Base-by-base conservation (phyloP, 371 early-diverging fungal species). In the Sporodiniella umbellata region DNA sequence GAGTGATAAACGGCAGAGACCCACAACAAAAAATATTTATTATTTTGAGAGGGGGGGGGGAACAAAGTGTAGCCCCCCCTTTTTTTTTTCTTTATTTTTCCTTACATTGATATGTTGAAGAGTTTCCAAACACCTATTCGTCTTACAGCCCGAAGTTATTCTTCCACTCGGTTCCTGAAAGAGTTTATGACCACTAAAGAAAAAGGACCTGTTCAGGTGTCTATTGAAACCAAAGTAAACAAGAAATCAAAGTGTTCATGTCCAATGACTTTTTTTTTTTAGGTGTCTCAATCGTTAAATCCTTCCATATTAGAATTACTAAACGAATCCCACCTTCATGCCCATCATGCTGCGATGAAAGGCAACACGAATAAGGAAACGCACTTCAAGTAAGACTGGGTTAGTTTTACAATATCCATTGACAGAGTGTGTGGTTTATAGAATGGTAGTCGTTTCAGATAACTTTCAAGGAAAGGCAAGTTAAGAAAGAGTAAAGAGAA, bases 321-420 rank as follows among this genome's bases (percentile, higher is more conserved):
- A 14, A 89, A 89, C 58, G 88, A 89, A 54, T 86, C 87, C 10
- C 82, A 87, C 42, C 68, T 81, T 51, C 90, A 89, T 60, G 66
- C 85, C 11, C 85, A 86, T 53, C 90, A 89, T 62, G 79, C 77
- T 42, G 79, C 90, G 8, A 89, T 89, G 90, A 71, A 80, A 50
- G 87, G 85, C 4, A 79, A 78, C 12, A 70, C 68, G 12, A 84
- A 78, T 68, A 80, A 75, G 25, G 90, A 88, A 57, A 89, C 88
- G 8, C 90, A 89, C 54, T 89, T 89, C 60, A 65, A 74, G 85
- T 85, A 75, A 45, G 22, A n/a, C n/a, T n/a, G n/a, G n/a, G n/a
- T n/a, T n/a, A n/a, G n/a, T n/a, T n/a, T n/a, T n/a, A n/a, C n/a
- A n/a, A n/a, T n/a, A n/a, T n/a, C n/a, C n/a, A n/a, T n/a, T n/a